Evolutionary conservation across 345 rosid species (phyloP), one percentile per base, ranked within the genome.

Genomic region (Citrus medica): DNA sequence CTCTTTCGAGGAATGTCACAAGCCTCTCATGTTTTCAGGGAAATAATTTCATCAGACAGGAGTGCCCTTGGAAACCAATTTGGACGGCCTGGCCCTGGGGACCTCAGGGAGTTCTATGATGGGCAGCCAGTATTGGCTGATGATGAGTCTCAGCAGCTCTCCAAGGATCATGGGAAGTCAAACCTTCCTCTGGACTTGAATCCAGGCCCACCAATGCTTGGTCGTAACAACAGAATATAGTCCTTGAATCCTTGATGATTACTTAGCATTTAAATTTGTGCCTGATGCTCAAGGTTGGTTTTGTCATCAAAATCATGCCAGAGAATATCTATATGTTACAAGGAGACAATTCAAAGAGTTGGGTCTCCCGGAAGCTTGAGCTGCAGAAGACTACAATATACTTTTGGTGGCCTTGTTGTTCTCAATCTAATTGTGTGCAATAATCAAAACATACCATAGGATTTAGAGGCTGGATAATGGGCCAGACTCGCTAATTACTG

Each of bases 131-230:
- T 83, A 51, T 81, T 89, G 67, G 89, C 90, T 69, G 93, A 89
- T 79, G 93, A 85, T 71, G 92, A 90, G 28, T 88, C 93, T 64
- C 88, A 88, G 76, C 93, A 90, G 86, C 84, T 90, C 64, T 78
- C 86, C 73, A 87, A 90, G 35, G 94, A 89, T 80, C 92, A 81
- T 79, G 83, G 82, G 63, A 88, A 88, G 84, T 78, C 85, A 69
- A 90, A 88, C 75, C 87, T 83, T 53, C 79, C 88, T 72, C 76
- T 88, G 65, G 89, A 90, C 78, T 82, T 92, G 75, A 88, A 85
- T 71, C 84, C 88, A 37, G 80, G 84, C 79, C 83, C 73, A 35
- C 75, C 87, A 76, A 74, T 82, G 79, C 89, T 77, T 59, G 83
- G 87, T 13, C 83, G 80, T 3, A 79, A 84, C 59, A 84, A 78